phyloP scores from a whole-genome alignment of 139 green algal genomes.

The Coccomyxa sp. region DNA sequence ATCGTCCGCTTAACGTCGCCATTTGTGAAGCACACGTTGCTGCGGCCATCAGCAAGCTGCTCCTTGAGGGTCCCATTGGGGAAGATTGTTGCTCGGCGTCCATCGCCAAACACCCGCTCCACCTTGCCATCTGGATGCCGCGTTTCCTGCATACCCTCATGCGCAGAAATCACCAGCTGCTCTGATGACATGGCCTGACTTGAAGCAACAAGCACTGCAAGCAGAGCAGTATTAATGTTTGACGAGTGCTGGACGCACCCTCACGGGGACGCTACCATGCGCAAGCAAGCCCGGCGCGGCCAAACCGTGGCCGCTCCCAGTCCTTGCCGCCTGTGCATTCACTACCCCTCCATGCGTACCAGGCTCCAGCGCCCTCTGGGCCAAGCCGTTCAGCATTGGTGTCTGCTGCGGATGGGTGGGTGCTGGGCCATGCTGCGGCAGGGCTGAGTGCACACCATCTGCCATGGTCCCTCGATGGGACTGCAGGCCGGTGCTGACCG shows the following conservation, averaged over 20 bases:
- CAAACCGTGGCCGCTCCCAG: too few relatives aligned
- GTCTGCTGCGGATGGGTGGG: too few relatives aligned
- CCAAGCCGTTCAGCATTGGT: too few relatives aligned
- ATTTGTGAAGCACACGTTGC: conserved; percentile 73
- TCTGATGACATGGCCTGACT: conserved; percentile 7
- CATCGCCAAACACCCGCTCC: conserved; percentile 46
- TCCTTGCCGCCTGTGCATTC: too few relatives aligned
- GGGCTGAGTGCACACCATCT: too few relatives aligned
- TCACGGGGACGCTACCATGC: neutral
- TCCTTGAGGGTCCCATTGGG: conserved; percentile 66
- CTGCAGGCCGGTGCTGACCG: too few relatives aligned
- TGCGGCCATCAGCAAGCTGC: conserved; percentile 37
- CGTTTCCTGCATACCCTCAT: conserved; percentile 19
- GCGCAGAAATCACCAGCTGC: conserved; percentile 5
- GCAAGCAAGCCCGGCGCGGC: neutral
- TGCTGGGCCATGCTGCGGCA: too few relatives aligned
- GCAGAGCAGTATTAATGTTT: neutral
- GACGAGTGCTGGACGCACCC: neutral
- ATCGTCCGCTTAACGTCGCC: conserved; percentile 72
- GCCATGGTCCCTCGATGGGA: too few relatives aligned
- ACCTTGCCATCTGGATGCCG: conserved; percentile 52
- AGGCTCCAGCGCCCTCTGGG: too few relatives aligned
- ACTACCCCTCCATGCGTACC: too few relatives aligned
- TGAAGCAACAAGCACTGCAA: neutral
- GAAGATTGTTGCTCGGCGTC: conserved; percentile 47